These are phyloP conservation scores for Rhizopus sp. DNA, from an alignment of 371 early-diverging fungal genomes.

Conservation along the genomic window DNA sequence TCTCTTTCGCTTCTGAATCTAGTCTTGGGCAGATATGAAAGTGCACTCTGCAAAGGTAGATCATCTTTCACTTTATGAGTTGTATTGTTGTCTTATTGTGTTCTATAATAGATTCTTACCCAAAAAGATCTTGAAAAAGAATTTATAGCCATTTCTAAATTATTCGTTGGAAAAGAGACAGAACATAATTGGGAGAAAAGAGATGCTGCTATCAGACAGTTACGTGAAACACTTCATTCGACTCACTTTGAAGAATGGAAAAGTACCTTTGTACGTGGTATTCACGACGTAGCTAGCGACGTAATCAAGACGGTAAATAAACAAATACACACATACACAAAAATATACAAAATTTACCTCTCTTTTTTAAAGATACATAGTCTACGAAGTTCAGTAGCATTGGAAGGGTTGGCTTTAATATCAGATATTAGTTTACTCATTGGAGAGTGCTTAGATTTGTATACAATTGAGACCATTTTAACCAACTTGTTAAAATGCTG, in stretches of 20 bases:
- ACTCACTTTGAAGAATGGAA: conserved; percentile 1
- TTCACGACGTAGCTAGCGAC: conserved; percentile 9
- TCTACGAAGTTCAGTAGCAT: conserved; percentile 31
- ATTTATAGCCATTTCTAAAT: conserved; percentile 5
- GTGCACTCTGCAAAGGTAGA: too few species aligned
- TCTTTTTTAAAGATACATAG: conserved; percentile 31
- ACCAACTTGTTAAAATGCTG: conserved; percentile 30
- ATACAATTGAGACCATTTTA: conserved; percentile 29
- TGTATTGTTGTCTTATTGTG: too few species aligned
- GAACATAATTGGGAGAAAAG: conserved; percentile 23
- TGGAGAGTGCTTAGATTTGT: conserved; percentile 24
- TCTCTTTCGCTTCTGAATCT: too few species aligned
- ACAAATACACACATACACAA: not conserved
- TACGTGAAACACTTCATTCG: not conserved
- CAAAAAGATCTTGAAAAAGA: conserved; percentile 20
- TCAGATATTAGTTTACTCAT: conserved; percentile 21
- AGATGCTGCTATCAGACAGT: conserved; percentile 1
- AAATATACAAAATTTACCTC: not conserved
- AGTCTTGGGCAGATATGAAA: too few species aligned
- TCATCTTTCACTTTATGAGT: too few species aligned
- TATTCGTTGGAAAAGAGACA: conserved; percentile 23
- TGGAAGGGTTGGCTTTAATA: conserved; percentile 27
- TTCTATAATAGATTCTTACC: not conserved
- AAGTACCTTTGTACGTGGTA: conserved; percentile 1
- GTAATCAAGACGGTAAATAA: conserved; percentile 20